Evolutionary conservation across 768 basidiomycete species (phyloP).

Genomic region (Mycena galopus): DNA sequence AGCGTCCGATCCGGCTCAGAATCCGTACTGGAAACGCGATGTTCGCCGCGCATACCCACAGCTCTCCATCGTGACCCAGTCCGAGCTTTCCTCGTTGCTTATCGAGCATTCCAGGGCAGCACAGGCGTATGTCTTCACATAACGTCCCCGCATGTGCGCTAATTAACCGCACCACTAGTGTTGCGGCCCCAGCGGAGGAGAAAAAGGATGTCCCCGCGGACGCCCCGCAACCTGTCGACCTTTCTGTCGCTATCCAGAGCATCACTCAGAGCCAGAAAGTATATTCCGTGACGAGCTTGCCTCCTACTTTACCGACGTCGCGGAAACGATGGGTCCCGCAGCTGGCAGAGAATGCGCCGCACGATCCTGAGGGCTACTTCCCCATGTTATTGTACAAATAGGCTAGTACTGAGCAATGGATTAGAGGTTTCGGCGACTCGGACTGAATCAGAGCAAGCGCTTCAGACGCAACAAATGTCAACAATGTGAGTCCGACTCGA

Average conservation of each 20-base stretch:
- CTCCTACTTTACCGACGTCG: conserved; percentile 78
- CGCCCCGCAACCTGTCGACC: conserved; percentile 63
- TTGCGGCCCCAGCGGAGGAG: conserved; percentile 38
- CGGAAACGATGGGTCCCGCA: conserved; percentile 83
- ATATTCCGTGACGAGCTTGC: conserved; percentile 74
- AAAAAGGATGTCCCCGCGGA: conserved; percentile 61
- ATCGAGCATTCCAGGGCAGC: conserved; percentile 78
- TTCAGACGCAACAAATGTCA: conserved; percentile 25
- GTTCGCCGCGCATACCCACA: conserved; percentile 94
- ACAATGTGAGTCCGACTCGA: no score
- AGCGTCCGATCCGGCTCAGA: conserved; percentile 91
- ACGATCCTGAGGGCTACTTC: conserved; percentile 86
- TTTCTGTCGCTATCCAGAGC: conserved; percentile 79
- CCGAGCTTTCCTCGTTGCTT: conserved; percentile 83
- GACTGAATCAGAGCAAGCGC: not conserved
- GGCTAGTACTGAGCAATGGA: conserved; percentile 38
- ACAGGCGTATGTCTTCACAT: conserved; percentile 67
- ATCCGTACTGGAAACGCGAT: conserved; percentile 97
- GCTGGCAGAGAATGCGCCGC: conserved; percentile 82
- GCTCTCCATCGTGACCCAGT: conserved; percentile 89
- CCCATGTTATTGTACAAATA: conserved; percentile 81
- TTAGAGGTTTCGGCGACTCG: conserved; percentile 1
- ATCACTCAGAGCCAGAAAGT: conserved; percentile 69
- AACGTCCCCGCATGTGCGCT: conserved; percentile 15
- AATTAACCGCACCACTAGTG: conserved; percentile 25